These are phyloP conservation scores for Endocarpon pusillum DNA, from an alignment of 495 filamentous ascomycete species.

Conservation along the genomic window DNA sequence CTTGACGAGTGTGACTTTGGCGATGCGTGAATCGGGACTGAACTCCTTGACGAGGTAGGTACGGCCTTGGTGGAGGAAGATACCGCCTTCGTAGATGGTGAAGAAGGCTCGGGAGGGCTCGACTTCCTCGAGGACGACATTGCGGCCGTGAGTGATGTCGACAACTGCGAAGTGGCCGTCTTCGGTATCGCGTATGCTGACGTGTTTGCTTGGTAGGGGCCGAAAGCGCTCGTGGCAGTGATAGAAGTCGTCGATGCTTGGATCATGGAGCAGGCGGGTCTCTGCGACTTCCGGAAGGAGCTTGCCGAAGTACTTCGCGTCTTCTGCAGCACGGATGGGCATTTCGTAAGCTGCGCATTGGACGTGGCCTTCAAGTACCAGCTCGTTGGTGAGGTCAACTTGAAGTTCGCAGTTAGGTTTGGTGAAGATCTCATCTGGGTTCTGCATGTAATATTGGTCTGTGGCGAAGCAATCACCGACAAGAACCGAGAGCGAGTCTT, in stretches of 20 bases:
- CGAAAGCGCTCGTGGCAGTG: constrained; percentile 81
- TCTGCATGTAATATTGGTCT: constrained; percentile 93
- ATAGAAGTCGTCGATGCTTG: constrained; percentile 66
- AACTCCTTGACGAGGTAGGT: constrained; percentile 88
- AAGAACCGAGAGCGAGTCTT: constrained; percentile 80
- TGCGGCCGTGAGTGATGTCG: constrained; percentile 66
- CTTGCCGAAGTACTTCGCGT: constrained; percentile 62
- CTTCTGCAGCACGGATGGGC: constrained; percentile 65
- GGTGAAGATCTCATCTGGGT: constrained; percentile 91
- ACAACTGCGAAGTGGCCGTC: constrained; percentile 88
- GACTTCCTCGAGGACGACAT: constrained; percentile 84
- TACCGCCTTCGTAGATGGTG: constrained; percentile 91
- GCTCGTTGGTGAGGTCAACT: constrained; percentile 77
- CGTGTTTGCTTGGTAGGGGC: constrained; percentile 63
- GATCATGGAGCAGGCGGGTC: constrained; percentile 57
- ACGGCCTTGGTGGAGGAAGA: constrained; percentile 89
- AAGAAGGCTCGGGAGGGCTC: constrained; percentile 90
- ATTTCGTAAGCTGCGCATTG: constrained; percentile 94
- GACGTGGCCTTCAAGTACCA: constrained; percentile 82
- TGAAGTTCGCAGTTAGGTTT: constrained; percentile 78
- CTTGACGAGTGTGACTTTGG: constrained; percentile 58
- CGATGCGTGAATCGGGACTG: constrained; percentile 57
- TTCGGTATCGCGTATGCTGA: constrained; percentile 83
- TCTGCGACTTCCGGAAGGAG: constrained; percentile 55
- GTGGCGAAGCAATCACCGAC: constrained; percentile 85